These are phyloP conservation scores for Pelagomonas calceolata DNA, from an alignment of 108 stramenopile species.

Conservation along the genomic window DNA sequence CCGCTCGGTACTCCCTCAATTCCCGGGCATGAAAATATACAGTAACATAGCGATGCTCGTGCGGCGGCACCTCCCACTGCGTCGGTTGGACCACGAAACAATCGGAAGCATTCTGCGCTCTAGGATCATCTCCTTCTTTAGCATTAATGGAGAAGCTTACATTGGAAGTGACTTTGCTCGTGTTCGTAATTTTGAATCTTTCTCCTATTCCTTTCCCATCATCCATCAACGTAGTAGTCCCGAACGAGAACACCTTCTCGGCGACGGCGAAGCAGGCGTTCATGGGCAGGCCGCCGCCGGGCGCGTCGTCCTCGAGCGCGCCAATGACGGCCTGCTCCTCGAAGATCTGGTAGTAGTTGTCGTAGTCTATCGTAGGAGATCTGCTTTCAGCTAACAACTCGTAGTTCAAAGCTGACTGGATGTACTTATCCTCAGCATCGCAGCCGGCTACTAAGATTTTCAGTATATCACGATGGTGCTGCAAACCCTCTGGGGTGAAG, in stretches of 20 bases:
- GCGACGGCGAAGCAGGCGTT: slow-evolving; percentile 11
- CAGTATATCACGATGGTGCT: slow-evolving; percentile 7
- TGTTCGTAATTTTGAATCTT: slow-evolving; percentile 45
- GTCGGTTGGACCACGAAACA: slow-evolving; percentile 40
- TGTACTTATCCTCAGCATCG: slow-evolving; percentile 9
- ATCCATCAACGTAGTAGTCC: slow-evolving; percentile 11
- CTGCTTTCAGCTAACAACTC: slow-evolving; percentile 42
- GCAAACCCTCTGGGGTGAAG: slow-evolving; percentile 31
- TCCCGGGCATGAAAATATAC: slow-evolving; percentile 45
- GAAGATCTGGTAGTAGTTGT: slow-evolving; percentile 32
- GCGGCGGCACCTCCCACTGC: slow-evolving; percentile 41
- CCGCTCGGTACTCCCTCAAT: slow-evolving; percentile 34
- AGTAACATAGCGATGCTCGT: slow-evolving; percentile 47
- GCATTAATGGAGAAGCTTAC: slow-evolving; percentile 25
- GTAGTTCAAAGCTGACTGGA: slow-evolving; percentile 11
- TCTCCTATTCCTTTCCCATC: slow-evolving; percentile 30
- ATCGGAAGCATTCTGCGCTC: slow-evolving; percentile 1
- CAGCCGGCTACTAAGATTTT: slow-evolving; percentile 19
- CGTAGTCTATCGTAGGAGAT: slow-evolving; percentile 29
- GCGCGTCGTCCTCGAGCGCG: slow-evolving; percentile 21
- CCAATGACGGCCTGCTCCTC: slow-evolving; percentile 47
- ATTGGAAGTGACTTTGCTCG: slow-evolving; percentile 37
- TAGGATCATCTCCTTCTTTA: neutral
- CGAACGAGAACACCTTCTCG: slow-evolving; percentile 32
- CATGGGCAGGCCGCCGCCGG: neutral